Base-by-base conservation (phyloP, 2,329 filamentous ascomycete genomes). In the Fusarium vanettenii region DNA sequence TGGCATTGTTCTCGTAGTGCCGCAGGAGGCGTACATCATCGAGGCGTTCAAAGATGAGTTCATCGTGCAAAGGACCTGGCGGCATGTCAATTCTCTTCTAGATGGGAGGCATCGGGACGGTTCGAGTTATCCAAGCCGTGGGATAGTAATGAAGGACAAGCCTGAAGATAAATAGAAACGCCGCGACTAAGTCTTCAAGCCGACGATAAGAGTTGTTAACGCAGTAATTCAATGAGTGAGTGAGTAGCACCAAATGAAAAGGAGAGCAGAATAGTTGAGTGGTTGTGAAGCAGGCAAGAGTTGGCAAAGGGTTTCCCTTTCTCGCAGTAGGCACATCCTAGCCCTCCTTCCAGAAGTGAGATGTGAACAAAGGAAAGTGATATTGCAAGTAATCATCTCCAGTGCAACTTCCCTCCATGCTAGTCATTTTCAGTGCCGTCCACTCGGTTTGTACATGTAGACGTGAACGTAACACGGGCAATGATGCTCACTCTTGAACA, bases 1-100 rank as follows among this genome's bases (percentile, higher is more conserved):
- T 71, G 25, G 64, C 66, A 64, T 72, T 77, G 64, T 74, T 72
- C 35, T 71, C 57, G 27, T 73, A 78, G 59, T 76, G 72, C 16
- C 69, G 48, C 1, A 66, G 69, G 55, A 77, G 67, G 55, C 73
- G 70, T 5, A 48, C 14, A 33, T 48, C n/a, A 5, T 60, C 27
- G 11, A 73, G 72, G 20, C 65, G 69, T 66, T 73, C 66, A 35
- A 72, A 78, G 18, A 77, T 41, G 22, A 78, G 20, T 13, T 35
- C 50, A 13, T 64, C 41, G 3, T 33, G 33, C 11, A 18, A 29
- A 11, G 55, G 20, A 10, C n/a, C 20, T 7, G 48, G 48, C 7
- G 20, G 33, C 6, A 9, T 11, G 29, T 57, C 52, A 16, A 18
- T 7, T 22, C 29, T 55, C 55, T 60, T 43, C n/a, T 29, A 37